A percentile compares a stretch with the other conserved stretches of the same genome.
phyloP scores from a whole-genome alignment of 2,329 filamentous ascomycete species.

The Exophiala spinifera region DNA sequence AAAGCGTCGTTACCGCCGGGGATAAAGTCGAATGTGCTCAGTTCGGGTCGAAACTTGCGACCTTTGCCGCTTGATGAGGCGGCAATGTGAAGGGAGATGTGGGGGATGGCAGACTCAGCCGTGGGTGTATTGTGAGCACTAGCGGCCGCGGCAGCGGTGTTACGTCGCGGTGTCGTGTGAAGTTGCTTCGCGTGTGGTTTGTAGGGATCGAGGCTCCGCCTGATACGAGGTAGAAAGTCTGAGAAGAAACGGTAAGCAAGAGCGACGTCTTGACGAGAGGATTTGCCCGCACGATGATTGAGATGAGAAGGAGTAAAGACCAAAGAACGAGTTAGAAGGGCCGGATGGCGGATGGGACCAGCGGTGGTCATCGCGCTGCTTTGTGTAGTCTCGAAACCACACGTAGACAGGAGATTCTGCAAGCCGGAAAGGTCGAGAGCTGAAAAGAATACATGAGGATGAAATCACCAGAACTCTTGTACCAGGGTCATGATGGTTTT shows the following conservation, averaged over 20 bases:
- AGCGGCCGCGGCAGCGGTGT: background rate
- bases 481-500: background rate
- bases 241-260: constrained; percentile 27
- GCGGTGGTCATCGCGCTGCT: constrained; percentile 16
- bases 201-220: constrained; percentile 22
- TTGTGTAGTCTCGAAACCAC: background rate
- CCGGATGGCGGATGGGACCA: constrained; percentile 15
- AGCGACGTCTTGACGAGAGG: constrained; percentile 21
- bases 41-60: constrained; percentile 63
- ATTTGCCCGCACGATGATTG: constrained; percentile 27
- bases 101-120: constrained; percentile 31
- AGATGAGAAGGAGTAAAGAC: constrained; percentile 20
- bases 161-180: constrained; percentile 15
- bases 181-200: constrained; percentile 10
- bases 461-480: background rate
- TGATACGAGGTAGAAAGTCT: constrained; percentile 24
- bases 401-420: background rate
- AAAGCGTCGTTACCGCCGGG: constrained; percentile 42
- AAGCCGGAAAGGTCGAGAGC: background rate
- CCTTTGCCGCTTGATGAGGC: constrained; percentile 74
- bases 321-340: constrained; percentile 23
- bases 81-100: constrained; percentile 66
- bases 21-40: constrained; percentile 70
- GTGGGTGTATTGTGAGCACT: background rate
- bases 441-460: background rate